Percentiles rank a stretch among this genome's conserved stretches.
phyloP scores from a whole-genome alignment of 192 early-diverging fungal genomes.

The Entomortierella chlamydospora region DNA sequence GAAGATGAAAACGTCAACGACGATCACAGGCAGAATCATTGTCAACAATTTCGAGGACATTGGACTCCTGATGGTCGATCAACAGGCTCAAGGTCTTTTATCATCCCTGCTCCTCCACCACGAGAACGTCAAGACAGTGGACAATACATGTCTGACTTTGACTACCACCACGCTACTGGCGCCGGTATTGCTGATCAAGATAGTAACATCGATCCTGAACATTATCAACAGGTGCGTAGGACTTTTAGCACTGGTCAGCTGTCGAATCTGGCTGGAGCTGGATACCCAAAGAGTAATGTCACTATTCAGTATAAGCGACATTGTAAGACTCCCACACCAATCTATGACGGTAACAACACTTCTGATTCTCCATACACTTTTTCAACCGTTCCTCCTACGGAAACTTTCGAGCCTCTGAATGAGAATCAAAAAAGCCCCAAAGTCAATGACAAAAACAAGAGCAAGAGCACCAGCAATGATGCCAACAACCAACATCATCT shows the following conservation, averaged over 20 bases:
- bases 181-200: neutral
- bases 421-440: no score
- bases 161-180: no score
- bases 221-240: neutral
- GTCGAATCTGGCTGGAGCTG: neutral
- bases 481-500: neutral
- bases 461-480: no score
- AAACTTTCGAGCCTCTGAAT: no score
- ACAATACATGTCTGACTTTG: neutral
- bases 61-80: neutral
- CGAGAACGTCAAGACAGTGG: neutral
- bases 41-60: neutral
- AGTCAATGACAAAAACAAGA: no score
- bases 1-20: neutral
- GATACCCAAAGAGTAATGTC: neutral
- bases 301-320: conserved; percentile 1
- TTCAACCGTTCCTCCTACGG: neutral
- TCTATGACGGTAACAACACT: neutral
- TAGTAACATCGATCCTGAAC: neutral
- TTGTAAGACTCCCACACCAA: neutral
- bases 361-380: neutral
- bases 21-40: neutral
- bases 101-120: conserved; percentile 5
- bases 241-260: neutral
- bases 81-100: neutral